Conservation (phyloP, 2,329 filamentous ascomycete genomes). For the Pseudogymnoascus sp. region DNA sequence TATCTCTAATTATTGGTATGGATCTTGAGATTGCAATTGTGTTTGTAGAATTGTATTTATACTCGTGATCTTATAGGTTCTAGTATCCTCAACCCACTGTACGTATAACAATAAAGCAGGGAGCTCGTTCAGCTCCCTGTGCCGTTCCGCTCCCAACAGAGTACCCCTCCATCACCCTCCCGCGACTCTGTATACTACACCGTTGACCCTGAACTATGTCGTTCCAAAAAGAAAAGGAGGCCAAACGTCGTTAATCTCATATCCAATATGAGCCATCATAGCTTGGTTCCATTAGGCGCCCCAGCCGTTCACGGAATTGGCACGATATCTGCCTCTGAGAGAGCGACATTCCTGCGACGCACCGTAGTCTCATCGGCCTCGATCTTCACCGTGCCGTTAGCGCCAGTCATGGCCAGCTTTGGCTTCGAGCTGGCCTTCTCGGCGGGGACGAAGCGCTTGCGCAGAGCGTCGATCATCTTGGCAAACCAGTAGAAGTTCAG, state of each 20-base stretch:
- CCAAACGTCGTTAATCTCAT: neutral
- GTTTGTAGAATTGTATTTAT: neutral
- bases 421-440: conserved; percentile 28
- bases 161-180: neutral
- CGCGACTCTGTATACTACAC: neutral
- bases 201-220: neutral
- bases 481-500: conserved; percentile 82
- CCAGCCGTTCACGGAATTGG: neutral
- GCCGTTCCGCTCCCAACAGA: neutral
- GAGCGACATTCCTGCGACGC: conserved; percentile 24
- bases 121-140: neutral
- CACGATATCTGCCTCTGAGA: neutral
- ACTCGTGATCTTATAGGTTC: neutral
- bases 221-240: neutral
- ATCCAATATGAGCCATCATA: neutral
- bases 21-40: neutral
- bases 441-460: conserved; percentile 65
- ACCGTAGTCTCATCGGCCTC: conserved; percentile 29
- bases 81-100: neutral
- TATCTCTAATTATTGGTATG: neutral
- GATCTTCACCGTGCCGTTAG: conserved; percentile 26
- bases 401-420: conserved; percentile 22
- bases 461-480: conserved; percentile 77
- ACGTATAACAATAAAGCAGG: neutral
- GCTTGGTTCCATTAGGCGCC: neutral